phyloP scores from a whole-genome alignment of 441 rosid genomes.

The Kokia cookei region DNA sequence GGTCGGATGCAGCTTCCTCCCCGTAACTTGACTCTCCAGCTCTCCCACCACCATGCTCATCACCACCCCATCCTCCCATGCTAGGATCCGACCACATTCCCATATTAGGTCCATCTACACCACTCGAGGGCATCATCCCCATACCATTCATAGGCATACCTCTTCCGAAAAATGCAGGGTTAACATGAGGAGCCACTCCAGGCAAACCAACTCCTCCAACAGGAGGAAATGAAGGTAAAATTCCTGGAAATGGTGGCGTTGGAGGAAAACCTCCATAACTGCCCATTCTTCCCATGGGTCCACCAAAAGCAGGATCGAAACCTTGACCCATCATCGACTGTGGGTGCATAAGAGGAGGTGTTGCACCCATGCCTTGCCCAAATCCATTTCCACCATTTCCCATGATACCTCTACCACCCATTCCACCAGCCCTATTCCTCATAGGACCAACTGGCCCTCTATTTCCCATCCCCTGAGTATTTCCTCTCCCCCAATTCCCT shows the following conservation, averaged over 20 bases:
- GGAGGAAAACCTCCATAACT: conserved; percentile 75
- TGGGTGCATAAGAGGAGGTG: conserved; percentile 72
- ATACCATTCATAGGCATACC: conserved; percentile 77
- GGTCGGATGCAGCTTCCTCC: conserved; percentile 84
- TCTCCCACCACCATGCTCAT: conserved; percentile 70
- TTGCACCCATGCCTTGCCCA: conserved; percentile 59
- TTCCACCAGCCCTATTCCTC: conserved; percentile 62
- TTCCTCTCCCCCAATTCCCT: conserved; percentile 85
- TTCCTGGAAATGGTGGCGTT: conserved; percentile 60
- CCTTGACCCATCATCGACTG: conserved; percentile 75
- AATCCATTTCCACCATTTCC: conserved; percentile 74
- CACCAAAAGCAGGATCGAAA: conserved; percentile 77
- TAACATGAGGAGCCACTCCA: conserved; percentile 85
- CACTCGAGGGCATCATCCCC: conserved; percentile 79
- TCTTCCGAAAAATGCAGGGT: conserved; percentile 80
- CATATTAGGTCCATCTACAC: conserved; percentile 66
- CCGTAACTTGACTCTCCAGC: conserved; percentile 81
- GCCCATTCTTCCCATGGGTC: conserved; percentile 75
- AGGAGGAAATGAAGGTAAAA: conserved; percentile 59
- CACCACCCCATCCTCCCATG: conserved; percentile 75
- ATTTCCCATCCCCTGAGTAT: conserved; percentile 59
- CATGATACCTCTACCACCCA: conserved; percentile 72
- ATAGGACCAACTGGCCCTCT: conserved; percentile 77
- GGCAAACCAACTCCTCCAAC: conserved; percentile 65
- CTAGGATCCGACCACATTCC: conserved; percentile 79